phyloP scores from a whole-genome alignment of 192 early-diverging fungal species.

The Lunasporangiospora selenospora region DNA sequence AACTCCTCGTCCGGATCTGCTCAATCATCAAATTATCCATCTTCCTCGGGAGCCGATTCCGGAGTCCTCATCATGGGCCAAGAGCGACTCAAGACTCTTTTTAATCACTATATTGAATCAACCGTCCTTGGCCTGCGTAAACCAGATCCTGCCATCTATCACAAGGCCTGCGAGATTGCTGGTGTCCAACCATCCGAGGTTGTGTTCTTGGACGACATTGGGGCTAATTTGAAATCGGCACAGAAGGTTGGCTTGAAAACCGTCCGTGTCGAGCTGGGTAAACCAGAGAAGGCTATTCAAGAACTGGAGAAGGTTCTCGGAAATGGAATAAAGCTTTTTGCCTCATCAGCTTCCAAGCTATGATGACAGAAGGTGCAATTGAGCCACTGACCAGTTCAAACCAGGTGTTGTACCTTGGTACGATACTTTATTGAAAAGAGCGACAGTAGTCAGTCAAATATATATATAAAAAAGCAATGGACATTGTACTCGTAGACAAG shows the following conservation, averaged over 20 bases:
- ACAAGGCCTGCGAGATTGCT: constrained; percentile 73
- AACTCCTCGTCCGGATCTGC: not conserved
- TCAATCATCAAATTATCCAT: not conserved
- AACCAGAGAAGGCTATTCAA: constrained; percentile 55
- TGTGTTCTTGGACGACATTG: constrained; percentile 90
- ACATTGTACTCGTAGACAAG: too few species aligned
- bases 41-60: constrained; percentile 3
- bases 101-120: constrained; percentile 82
- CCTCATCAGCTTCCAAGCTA: too few species aligned
- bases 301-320: constrained; percentile 53
- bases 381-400: too few species aligned
- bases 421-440: too few species aligned
- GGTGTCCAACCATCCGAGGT: constrained; percentile 70
- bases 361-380: too few species aligned
- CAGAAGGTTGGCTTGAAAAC: constrained; percentile 73
- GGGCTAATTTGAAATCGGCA: constrained; percentile 74
- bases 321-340: constrained; percentile 13
- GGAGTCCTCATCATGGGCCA: constrained; percentile 43
- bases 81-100: constrained; percentile 56
- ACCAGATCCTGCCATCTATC: constrained; percentile 79
- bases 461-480: too few species aligned
- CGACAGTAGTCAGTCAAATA: too few species aligned
- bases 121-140: constrained; percentile 77
- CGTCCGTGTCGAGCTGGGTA: constrained; percentile 65
- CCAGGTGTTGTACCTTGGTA: too few species aligned